A percentile compares a stretch with the other conserved stretches of the same genome.
phyloP scores from a whole-genome alignment of 495 filamentous ascomycete species.

The Aspergillus steynii region DNA sequence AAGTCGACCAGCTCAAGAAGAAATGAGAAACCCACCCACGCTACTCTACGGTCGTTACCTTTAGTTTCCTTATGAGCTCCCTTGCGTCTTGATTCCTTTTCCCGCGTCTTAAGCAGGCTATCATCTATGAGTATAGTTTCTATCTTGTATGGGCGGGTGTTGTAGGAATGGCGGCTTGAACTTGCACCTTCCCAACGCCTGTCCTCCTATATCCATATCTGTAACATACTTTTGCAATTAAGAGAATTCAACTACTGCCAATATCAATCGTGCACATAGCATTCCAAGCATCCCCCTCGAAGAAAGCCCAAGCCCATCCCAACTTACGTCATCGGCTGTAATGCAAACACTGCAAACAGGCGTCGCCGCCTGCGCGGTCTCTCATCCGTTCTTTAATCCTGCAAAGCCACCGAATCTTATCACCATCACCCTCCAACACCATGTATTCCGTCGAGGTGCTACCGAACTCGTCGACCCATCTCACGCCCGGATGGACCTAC shows the following conservation, averaged over 20 bases:
- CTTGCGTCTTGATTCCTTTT: background rate
- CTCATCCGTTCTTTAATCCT: background rate
- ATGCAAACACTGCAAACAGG: conserved; percentile 37
- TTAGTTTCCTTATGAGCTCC: background rate
- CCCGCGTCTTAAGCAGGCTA: background rate
- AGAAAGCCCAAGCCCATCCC: background rate
- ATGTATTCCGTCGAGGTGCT: conserved; percentile 76
- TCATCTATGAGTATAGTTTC: conserved; percentile 4
- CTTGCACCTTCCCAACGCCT: background rate
- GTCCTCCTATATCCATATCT: background rate
- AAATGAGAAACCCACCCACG: conserved; percentile 35
- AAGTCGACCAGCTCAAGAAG: conserved; percentile 68
- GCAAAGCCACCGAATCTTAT: background rate
- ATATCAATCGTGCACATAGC: no score
- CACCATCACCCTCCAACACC: background rate
- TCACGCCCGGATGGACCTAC: conserved; percentile 84
- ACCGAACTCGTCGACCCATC: conserved; percentile 62
- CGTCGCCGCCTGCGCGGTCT: background rate
- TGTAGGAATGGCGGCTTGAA: conserved; percentile 1
- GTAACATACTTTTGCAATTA: background rate
- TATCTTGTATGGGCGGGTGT: conserved; percentile 9
- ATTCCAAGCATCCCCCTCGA: no score
- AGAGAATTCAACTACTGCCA: background rate
- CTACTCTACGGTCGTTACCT: background rate
- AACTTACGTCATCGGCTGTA: conserved; percentile 9